Conservation (phyloP, 768 basidiomycete genomes). For the Mycena haematopus region DNA sequence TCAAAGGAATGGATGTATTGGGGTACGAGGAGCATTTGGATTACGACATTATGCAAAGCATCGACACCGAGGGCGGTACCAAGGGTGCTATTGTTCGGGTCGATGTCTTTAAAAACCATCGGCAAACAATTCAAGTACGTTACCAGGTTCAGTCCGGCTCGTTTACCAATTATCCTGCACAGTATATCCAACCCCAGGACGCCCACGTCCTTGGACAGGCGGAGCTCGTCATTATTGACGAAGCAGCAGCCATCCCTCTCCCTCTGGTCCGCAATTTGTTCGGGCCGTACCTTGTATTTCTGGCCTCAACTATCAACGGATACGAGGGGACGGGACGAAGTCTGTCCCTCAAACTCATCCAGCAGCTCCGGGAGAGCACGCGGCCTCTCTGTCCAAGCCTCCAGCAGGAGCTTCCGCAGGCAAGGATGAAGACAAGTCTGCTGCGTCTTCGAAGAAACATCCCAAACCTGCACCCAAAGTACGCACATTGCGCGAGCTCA, state of each 20-base stretch:
- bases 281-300: conserved; percentile 96
- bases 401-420: conserved; percentile 39
- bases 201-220: conserved; percentile 98
- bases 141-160: not conserved
- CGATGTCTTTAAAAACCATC: conserved; percentile 89
- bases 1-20: conserved; percentile 93
- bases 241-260: conserved; percentile 97
- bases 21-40: conserved; percentile 98
- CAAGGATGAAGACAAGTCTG: conserved; percentile 47
- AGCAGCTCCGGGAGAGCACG: conserved; percentile 93
- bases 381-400: conserved; percentile 76
- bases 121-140: conserved; percentile 94
- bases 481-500: conserved; percentile 88
- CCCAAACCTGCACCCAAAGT: conserved; percentile 67
- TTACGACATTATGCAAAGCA: conserved; percentile 94
- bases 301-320: conserved; percentile 99
- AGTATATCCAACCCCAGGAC: conserved; percentile 99
- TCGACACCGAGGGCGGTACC: conserved; percentile 80
- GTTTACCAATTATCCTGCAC: conserved; percentile 4
- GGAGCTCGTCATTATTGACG: conserved; percentile 96
- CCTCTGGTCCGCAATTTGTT: conserved; percentile 95
- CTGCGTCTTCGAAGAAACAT: conserved; percentile 58
- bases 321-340: conserved; percentile 99
- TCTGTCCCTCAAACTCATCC: conserved; percentile 95
- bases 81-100: conserved; percentile 96